phyloP scores from a whole-genome alignment of 805 yeast genomes.

The Jamesozyma gamospora region DNA sequence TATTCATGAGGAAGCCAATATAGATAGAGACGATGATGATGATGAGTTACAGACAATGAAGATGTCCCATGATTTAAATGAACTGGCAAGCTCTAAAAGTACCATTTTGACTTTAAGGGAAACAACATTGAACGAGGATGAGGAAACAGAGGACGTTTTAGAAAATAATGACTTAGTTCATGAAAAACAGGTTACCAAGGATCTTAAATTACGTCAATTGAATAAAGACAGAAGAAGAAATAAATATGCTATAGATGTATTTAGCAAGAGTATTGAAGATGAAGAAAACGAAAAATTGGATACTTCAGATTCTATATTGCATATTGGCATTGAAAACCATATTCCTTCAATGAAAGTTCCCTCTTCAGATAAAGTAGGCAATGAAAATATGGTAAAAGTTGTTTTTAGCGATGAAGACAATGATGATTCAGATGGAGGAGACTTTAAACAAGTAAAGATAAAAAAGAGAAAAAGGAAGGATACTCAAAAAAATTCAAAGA shows the following conservation, averaged over 20 bases:
- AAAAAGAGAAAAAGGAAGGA: conserved; percentile 32
- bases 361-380: background rate
- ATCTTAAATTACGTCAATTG: conserved; percentile 24
- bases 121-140: conserved; percentile 28
- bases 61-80: conserved; percentile 41
- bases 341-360: background rate
- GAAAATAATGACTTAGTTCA: conserved; percentile 21
- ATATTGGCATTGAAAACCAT: conserved; percentile 10
- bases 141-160: conserved; percentile 18
- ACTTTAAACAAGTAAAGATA: conserved; percentile 32
- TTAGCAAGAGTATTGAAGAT: conserved; percentile 17
- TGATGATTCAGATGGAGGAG: conserved; percentile 23
- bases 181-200: conserved; percentile 25
- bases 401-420: conserved; percentile 14
- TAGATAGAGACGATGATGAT: conserved; percentile 18
- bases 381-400: conserved; percentile 18
- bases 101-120: conserved; percentile 49
- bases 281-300: conserved; percentile 15
- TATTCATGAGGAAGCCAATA: conserved; percentile 7
- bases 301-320: conserved; percentile 11
- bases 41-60: conserved; percentile 29
- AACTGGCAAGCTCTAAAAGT: conserved; percentile 32
- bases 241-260: conserved; percentile 10
- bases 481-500: conserved; percentile 15
- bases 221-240: conserved; percentile 29